Base-by-base conservation (phyloP, 169 alveolate species). In the Eimeria zaria region DNA sequence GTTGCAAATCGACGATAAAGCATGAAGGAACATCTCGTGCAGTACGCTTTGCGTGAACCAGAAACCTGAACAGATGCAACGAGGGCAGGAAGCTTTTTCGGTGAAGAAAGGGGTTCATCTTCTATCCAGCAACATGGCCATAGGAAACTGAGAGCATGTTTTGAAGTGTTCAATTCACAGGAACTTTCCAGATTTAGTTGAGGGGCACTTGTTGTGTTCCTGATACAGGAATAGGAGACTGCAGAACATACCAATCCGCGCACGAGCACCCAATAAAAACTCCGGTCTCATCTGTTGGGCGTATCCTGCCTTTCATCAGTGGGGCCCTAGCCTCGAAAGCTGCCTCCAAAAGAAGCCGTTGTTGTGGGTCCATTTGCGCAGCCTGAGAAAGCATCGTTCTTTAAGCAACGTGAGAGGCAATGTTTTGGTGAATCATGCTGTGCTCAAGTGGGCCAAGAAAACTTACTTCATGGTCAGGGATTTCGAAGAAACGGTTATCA, bases 321-420 rank as follows among this genome's bases (percentile, higher is more conserved):
- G 93, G 88, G 14, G 96, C 97, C 73, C 95, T 81, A 33, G 98
- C 98, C 53, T 96, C 97, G 91, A 91, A 95, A 8, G 98, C 89
- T 24, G 89, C 81, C 76, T 97, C 97, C 76, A 97, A 95, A 20
- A 97, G 96, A 36, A 96, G 81, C 67, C 98, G 92, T 71, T 97
- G 98, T 64, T 96, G 98, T n/a, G 98, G 98, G 91, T 97, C 98
- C 98, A 97, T 97, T 27, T 95, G 55, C n/a, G 81, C 60, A 33
- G 98, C 98, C 95, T 97, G 97, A 55, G 85, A 71, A 76, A 90
- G 96, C 27, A 91, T 30, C 69, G 88, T 95, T 51, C 78, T 44
- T 51, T 90, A 84, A 53, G 91, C 84, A 62, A 74, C 55, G 95
- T 90, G 41, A n/a, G 74, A 64, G 46, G 2, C 20, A 67, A 27